These are phyloP conservation scores for Erucastrum elatum DNA, from an alignment of 345 rosid species.

Conservation along the genomic window DNA sequence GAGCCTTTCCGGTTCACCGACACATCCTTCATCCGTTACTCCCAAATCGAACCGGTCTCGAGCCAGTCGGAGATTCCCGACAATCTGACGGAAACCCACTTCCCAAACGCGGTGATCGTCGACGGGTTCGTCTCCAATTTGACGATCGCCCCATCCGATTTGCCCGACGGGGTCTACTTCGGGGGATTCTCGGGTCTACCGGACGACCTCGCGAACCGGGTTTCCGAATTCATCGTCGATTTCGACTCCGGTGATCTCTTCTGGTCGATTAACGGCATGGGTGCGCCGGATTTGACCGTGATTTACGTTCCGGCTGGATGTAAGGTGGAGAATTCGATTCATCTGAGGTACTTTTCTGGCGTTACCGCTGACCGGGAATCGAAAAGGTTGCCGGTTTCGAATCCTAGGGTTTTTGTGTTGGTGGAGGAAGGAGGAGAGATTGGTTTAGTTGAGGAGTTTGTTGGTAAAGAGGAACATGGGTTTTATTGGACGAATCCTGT, in stretches of 20 bases:
- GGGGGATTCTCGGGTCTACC: conserved; percentile 59
- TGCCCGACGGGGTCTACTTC: conserved; percentile 75
- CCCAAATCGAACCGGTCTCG: conserved; percentile 63
- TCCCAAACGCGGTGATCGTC: conserved; percentile 49
- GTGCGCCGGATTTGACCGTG: conserved; percentile 82
- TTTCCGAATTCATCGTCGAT: conserved; percentile 49
- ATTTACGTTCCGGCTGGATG: conserved; percentile 83
- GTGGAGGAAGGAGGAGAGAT: conserved; percentile 83
- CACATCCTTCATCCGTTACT: conserved; percentile 62
- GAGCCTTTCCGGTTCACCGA: conserved; percentile 92
- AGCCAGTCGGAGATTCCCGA: conserved; percentile 30
- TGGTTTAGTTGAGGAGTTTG: conserved; percentile 77
- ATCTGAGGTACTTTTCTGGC: conserved; percentile 69
- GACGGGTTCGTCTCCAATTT: conserved; percentile 74
- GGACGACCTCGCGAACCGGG: conserved; percentile 47
- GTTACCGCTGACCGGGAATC: conserved; percentile 60
- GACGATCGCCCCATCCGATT: conserved; percentile 46
- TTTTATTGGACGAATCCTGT: conserved; percentile 85
- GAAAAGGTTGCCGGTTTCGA: conserved; percentile 68
- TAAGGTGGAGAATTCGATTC: conserved; percentile 63
- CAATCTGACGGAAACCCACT: conserved; percentile 44
- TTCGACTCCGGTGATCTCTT: conserved; percentile 80
- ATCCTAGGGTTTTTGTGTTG: conserved; percentile 80
- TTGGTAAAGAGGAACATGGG: conserved; percentile 46
- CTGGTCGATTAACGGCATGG: conserved; percentile 87